Percentiles rank a stretch among this genome's conserved stretches.
phyloP scores from a whole-genome alignment of 805 yeast genomes.

The Cyberlindnera petersonii region DNA sequence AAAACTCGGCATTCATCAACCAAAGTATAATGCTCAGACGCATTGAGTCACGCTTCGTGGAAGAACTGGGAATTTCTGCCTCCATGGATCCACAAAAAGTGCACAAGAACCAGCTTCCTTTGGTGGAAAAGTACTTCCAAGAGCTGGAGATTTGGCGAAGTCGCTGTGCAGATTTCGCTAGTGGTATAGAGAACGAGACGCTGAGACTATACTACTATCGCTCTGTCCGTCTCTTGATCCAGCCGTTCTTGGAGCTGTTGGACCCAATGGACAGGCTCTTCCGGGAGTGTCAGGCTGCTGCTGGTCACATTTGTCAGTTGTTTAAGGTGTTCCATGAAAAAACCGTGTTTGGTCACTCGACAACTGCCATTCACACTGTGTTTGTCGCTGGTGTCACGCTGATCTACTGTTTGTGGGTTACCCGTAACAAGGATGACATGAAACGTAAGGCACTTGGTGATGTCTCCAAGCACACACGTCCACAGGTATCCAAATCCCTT shows the following conservation, averaged over 20 bases:
- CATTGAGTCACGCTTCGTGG: conserved; percentile 57
- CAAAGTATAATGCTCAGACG: conserved; percentile 54
- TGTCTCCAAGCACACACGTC: conserved; percentile 56
- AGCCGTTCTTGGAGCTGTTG: conserved; percentile 59
- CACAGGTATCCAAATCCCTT: conserved; percentile 49
- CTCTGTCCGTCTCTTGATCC: conserved; percentile 55
- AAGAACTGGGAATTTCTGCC: conserved; percentile 40
- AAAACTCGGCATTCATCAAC: conserved; percentile 40
- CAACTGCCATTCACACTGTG: conserved; percentile 62
- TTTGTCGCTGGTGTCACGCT: conserved; percentile 68
- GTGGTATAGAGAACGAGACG: conserved; percentile 56
- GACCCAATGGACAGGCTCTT: conserved; percentile 59
- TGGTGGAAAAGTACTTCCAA: conserved; percentile 49
- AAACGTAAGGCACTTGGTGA: conserved; percentile 53
- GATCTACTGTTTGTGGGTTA: conserved; percentile 62
- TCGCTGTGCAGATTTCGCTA: conserved; percentile 43
- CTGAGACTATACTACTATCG: conserved; percentile 55
- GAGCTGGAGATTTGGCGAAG: conserved; percentile 56
- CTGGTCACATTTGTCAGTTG: conserved; percentile 64
- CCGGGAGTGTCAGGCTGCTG: conserved; percentile 66
- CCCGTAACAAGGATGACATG: conserved; percentile 57
- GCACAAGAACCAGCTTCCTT: conserved; percentile 39
- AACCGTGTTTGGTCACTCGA: conserved; percentile 59
- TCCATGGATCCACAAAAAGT: conserved; percentile 24
- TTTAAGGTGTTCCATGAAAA: conserved; percentile 61